Base-by-base conservation (phyloP, 2,329 filamentous ascomycete genomes). In the Cytospora piceicola region DNA sequence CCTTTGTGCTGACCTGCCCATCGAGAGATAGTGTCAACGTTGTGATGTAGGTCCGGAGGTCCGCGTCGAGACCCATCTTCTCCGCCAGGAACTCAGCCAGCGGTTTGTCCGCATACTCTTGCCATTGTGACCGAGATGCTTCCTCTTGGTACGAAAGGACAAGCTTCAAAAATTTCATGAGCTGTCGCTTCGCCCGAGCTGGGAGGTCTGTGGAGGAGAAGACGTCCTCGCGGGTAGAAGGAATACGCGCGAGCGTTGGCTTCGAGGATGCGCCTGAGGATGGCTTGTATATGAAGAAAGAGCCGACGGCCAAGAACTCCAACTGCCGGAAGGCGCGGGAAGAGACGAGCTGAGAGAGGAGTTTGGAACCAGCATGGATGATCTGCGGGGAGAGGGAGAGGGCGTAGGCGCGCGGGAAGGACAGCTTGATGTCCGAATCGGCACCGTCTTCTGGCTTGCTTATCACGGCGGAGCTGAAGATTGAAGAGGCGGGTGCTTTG, bases 101-200 rank as follows among this genome's bases (percentile, higher is more conserved):
- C 0, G 83, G 79, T 61, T 78, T 77, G 15, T 82, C 76, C 32
- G 87, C 85, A 60, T 86, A 80, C 2, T 79, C 72, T 67, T 87
- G 77, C 90, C 90, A 93, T 3, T 81, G 71, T 60, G 84, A 84
- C 62, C 82, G 80, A n/a, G 78, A 66, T 4, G 61, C 55, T 22
- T 74, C 70, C 27, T 83, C 85, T 70, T 91, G 86, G 72, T 89
- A 90, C 71, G 93, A 86, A 67, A 88, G 82, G 61, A 97, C 90
- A 74, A 95, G 94, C 76, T 94, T 94, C 73, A 98, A 83, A 72
- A 97, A 96, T 77, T 96, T 96, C 90, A 97, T 97, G 72, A 98
- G 78, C 12, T 86, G 85, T 62, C 94, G 88, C 80, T 98, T 98
- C 7, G 92, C 88, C 69, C 90, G 90, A 70, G 90, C 84, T 55